Evolutionary conservation across 495 filamentous ascomycete genomes (phyloP).

Genomic region (Aspergillus campestris): DNA sequence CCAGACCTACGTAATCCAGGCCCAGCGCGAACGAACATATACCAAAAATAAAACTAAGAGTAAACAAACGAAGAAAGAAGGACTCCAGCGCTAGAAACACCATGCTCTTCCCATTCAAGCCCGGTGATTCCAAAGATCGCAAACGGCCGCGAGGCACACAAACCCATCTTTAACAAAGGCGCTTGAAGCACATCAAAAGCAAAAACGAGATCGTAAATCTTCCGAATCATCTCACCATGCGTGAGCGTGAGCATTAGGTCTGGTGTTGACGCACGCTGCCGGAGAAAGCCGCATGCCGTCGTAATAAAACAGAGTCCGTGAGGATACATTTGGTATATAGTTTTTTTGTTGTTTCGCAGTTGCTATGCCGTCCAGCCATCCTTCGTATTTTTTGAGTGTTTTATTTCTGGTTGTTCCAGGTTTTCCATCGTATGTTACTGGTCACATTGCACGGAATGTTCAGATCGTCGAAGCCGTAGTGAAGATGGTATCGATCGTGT

Average conservation of each 20-base stretch:
- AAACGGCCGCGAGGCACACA: constrained; percentile 34
- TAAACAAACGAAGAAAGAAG: constrained; percentile 2
- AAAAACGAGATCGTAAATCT: constrained; percentile 7
- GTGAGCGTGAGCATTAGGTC: constrained; percentile 1
- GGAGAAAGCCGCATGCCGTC: constrained; percentile 1
- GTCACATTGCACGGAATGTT: neutral
- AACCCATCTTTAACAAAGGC: constrained; percentile 28
- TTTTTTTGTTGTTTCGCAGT: constrained; percentile 1
- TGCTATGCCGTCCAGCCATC: too few relatives aligned
- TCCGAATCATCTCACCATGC: neutral
- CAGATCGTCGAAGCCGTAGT: constrained; percentile 3
- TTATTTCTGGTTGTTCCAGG: neutral
- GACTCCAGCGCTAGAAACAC: constrained; percentile 17
- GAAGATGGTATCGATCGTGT: neutral
- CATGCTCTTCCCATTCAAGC: constrained; percentile 8
- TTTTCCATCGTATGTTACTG: too few relatives aligned
- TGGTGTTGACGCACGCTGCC: constrained; percentile 2
- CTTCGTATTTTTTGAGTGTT: neutral
- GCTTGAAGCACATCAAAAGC: constrained; percentile 9
- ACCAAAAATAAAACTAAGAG: constrained; percentile 2
- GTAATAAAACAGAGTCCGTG: constrained; percentile 17
- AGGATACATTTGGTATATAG: constrained; percentile 17
- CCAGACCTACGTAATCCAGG: neutral
- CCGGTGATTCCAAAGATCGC: constrained; percentile 8
- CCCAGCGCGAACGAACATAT: constrained; percentile 1